Evolutionary conservation across 1,284 basidiomycete species (phyloP).

Genomic region (Irpex lacteus): DNA sequence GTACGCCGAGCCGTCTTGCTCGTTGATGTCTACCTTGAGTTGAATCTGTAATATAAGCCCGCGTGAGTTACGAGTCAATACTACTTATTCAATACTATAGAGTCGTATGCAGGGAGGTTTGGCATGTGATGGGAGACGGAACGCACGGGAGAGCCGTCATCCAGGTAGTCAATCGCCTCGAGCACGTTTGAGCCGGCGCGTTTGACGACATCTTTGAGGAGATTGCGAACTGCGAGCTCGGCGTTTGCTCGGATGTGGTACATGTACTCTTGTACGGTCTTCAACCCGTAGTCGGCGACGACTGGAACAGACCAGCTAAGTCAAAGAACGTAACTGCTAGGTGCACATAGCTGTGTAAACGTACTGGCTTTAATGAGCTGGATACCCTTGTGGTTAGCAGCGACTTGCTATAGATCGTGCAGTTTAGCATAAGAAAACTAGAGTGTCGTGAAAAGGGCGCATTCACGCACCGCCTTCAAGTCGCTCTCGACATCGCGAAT

Average conservation of each 20-base stretch:
- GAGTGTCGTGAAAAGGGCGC: neutral
- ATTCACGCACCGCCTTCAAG: constrained; percentile 72
- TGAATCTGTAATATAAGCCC: constrained; percentile 57
- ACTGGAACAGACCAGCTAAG: constrained; percentile 40
- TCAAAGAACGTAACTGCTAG: neutral
- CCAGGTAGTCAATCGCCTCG: constrained; percentile 75
- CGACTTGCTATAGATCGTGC: constrained; percentile 68
- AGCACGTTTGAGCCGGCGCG: constrained; percentile 66
- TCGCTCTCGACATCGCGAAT: constrained; percentile 91
- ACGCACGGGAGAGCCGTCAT: constrained; percentile 82
- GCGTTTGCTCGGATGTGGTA: constrained; percentile 88
- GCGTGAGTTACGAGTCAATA: no score
- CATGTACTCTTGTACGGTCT: constrained; percentile 93
- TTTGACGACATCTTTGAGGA: constrained; percentile 77
- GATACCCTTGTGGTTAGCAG: constrained; percentile 93
- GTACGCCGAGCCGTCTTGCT: constrained; percentile 73
- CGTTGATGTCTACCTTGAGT: constrained; percentile 80
- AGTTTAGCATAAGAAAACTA: neutral
- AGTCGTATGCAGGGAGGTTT: neutral
- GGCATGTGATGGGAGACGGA: neutral
- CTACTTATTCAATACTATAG: neutral
- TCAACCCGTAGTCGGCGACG: constrained; percentile 83
- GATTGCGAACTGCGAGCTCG: constrained; percentile 82
- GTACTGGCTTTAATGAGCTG: constrained; percentile 75
- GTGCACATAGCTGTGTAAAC: constrained; percentile 9